Evolutionary conservation across 495 filamentous ascomycete species (phyloP).

Genomic region (Penicillium desertorum): DNA sequence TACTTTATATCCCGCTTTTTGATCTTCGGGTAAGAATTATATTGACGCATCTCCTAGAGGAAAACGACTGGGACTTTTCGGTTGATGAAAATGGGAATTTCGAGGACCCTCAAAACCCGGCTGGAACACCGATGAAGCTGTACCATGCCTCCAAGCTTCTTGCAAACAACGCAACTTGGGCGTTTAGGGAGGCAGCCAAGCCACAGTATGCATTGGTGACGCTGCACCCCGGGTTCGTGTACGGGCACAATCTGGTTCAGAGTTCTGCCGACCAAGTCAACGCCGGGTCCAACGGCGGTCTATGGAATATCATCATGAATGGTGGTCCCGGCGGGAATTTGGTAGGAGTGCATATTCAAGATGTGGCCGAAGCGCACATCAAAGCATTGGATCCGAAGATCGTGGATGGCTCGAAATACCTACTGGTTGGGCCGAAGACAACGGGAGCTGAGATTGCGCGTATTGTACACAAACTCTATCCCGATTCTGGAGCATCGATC

Average conservation of each 20-base stretch:
- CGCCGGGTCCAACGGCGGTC: constrained; percentile 20
- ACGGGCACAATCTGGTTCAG: constrained; percentile 31
- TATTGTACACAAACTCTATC: constrained; percentile 33
- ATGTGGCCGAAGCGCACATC: constrained; percentile 41
- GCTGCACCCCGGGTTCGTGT: constrained; percentile 32
- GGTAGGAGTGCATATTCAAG: constrained; percentile 40
- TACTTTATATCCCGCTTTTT: constrained; percentile 7
- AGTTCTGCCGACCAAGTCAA: constrained; percentile 25
- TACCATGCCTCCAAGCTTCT: constrained; percentile 36
- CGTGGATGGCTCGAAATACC: constrained; percentile 26
- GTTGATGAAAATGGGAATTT: constrained; percentile 28
- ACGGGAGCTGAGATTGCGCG: constrained; percentile 30
- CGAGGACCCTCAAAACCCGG: constrained; percentile 13
- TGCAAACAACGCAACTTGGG: constrained; percentile 31
- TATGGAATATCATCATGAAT: constrained; percentile 24
- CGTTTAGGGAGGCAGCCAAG: constrained; percentile 22
- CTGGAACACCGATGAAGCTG: constrained; percentile 20
- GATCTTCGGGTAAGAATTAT: neutral
- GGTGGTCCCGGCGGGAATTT: constrained; percentile 10
- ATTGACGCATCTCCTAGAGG: constrained; percentile 20
- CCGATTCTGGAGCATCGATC: constrained; percentile 26
- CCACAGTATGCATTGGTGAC: constrained; percentile 33
- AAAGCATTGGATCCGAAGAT: constrained; percentile 29
- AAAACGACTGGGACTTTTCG: constrained; percentile 33
- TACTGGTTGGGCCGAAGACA: constrained; percentile 26